A percentile compares a stretch with the other conserved stretches of the same genome.
phyloP scores from a whole-genome alignment of 2,329 filamentous ascomycete species.

The Neocatenulostroma microsporum region DNA sequence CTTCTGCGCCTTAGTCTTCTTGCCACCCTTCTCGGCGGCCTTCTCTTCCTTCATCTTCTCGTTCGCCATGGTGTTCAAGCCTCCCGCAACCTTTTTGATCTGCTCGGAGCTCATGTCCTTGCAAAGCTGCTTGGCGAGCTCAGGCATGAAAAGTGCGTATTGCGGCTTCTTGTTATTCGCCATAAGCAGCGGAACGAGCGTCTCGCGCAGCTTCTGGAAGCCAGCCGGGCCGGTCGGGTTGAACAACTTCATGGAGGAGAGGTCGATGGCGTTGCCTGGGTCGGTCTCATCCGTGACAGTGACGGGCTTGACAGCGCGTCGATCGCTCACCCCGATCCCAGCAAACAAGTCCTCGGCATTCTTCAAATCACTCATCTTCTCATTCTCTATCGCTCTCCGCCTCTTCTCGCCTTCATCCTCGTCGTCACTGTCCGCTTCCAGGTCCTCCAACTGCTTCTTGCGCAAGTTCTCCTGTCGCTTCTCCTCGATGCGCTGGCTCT shows the following conservation, averaged over 20 bases:
- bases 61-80: slow-evolving; percentile 81
- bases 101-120: slow-evolving; percentile 86
- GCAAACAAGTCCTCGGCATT: slow-evolving; percentile 91
- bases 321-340: slow-evolving; percentile 62
- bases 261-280: slow-evolving; percentile 71
- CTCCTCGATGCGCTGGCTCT: slow-evolving; percentile 77
- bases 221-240: slow-evolving; percentile 80
- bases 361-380: slow-evolving; percentile 80
- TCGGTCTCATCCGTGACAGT: slow-evolving; percentile 64
- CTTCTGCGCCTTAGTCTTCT: slow-evolving; percentile 96
- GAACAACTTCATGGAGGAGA: slow-evolving; percentile 74
- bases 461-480: slow-evolving; percentile 54
- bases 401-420: slow-evolving; percentile 65
- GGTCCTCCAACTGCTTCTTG: slow-evolving; percentile 50
- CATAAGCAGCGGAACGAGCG: slow-evolving; percentile 68
- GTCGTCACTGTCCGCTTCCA: slow-evolving; percentile 51
- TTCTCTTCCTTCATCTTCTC: slow-evolving; percentile 99
- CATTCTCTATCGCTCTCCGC: slow-evolving; percentile 65
- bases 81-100: slow-evolving; percentile 90
- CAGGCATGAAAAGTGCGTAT: slow-evolving; percentile 81
- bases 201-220: slow-evolving; percentile 71
- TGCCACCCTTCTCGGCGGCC: slow-evolving; percentile 81
- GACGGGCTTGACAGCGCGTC: slow-evolving; percentile 57
- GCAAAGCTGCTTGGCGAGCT: slow-evolving; percentile 78
- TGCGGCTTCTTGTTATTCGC: slow-evolving; percentile 78